These are phyloP conservation scores for Acanthamoeba polyphaga DNA, from an alignment of 208 protist genomes.

Conservation along the genomic window DNA sequence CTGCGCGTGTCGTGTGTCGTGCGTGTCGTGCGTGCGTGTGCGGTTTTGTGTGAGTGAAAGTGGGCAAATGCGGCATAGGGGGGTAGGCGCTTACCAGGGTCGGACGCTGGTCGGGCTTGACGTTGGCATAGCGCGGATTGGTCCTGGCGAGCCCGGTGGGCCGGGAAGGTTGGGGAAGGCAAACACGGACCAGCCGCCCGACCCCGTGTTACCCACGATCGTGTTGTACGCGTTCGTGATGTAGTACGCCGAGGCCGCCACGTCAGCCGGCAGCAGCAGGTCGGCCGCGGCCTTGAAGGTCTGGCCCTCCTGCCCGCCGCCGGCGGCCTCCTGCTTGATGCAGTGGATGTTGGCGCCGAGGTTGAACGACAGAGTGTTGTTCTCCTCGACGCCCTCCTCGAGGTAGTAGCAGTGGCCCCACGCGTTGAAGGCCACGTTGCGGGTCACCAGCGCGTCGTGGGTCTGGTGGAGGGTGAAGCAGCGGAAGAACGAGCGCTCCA, in stretches of 20 bases:
- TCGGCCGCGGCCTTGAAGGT: background rate
- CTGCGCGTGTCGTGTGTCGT: background rate
- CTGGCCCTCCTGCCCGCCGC: constrained; percentile 48
- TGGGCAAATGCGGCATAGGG: too few species aligned
- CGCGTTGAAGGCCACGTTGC: constrained; percentile 87
- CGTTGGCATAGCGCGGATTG: too few species aligned
- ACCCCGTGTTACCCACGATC: constrained; percentile 85
- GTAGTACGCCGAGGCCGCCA: constrained; percentile 82
- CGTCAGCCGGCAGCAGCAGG: constrained; percentile 82
- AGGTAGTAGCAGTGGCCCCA: constrained; percentile 88
- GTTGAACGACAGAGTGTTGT: constrained; percentile 87
- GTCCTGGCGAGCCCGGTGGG: constrained; percentile 70
- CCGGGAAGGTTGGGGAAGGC: constrained; percentile 76
- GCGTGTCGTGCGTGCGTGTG: background rate
- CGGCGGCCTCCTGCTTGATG: constrained; percentile 49
- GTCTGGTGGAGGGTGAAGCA: constrained; percentile 87
- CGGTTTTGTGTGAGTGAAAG: background rate
- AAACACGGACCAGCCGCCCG: constrained; percentile 86
- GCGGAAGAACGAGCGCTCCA: constrained; percentile 82
- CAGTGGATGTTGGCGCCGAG: constrained; percentile 83
- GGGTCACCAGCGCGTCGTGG: constrained; percentile 74
- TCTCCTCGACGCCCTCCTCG: constrained; percentile 88
- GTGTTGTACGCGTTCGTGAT: constrained; percentile 86
- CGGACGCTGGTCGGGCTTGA: too few species aligned
- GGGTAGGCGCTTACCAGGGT: too few species aligned